Evolutionary conservation across 352 stramenopile genomes (phyloP), one percentile per base, ranked within the genome.

Genomic region (Globisporangium viniferum): DNA sequence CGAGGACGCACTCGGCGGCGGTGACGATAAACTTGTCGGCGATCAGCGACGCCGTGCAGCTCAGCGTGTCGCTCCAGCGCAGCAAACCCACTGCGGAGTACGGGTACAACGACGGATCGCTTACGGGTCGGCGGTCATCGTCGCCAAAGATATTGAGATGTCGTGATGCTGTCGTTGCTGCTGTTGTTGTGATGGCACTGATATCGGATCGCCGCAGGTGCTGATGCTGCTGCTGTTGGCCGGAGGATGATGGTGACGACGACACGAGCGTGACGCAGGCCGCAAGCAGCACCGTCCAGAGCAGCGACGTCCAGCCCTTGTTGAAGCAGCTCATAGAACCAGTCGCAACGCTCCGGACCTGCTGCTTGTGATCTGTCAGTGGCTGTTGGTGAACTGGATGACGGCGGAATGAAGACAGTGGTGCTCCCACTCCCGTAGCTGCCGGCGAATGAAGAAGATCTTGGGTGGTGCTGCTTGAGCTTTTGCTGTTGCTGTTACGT

Each of bases 41-140:
- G n/a, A 92, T 78, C 14, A 92, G 61, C 9, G 80, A 84, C 8
- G 76, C 81, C 4, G 83, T 90, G 60, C 83, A 92, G 24, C 69
- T 74, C 15, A 67, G 51, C 46, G 80, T 64, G 20, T 78, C 69
- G 69, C 72, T 82, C 81, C 81, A 89, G 22, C 70, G 74, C 24
- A 92, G 55, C 54, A 89, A 67, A 0, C 83, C 83, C 10, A 92
- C 68, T 0, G 81, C 74, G 57, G 64, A 81, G 67, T 92, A 92
- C 1, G 81, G 83, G n/a, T 75, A 86, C 5, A 64, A 24, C 0
- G 54, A 77, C 15, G 75, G 35, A 51, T 86, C 71, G 3, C 67
- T 72, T 36, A 91, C 76, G 10, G 66, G 66, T 1, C 67, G 62
- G 20, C 79, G 75, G 20, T 75, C 78, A 59, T 91, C 80, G 5